Evolutionary conservation across 148 eudicot species (phyloP).

Genomic region (Tetragonia tetragonoides): DNA sequence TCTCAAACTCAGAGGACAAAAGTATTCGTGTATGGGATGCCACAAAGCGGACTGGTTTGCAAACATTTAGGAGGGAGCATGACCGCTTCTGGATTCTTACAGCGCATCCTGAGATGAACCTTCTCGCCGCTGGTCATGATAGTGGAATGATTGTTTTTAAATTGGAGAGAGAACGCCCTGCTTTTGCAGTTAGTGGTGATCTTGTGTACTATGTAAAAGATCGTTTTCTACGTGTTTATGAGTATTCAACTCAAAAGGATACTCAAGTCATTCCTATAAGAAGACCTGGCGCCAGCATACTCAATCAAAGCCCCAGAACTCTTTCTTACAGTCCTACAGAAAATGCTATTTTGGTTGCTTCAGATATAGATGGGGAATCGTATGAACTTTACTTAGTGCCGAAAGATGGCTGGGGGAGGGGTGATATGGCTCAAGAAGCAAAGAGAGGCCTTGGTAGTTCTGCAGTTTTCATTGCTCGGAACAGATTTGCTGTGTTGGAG

Average conservation of each 20-base stretch:
- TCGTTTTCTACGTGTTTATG: slow-evolving; percentile 73
- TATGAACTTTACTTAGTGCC: slow-evolving; percentile 88
- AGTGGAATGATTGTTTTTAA: slow-evolving; percentile 98
- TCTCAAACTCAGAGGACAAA: slow-evolving; percentile 96
- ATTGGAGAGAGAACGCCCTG: slow-evolving; percentile 96
- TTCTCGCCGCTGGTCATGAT: slow-evolving; percentile 95
- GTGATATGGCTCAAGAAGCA: slow-evolving; percentile 74
- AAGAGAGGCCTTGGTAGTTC: slow-evolving; percentile 79
- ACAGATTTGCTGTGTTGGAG: slow-evolving; percentile 92
- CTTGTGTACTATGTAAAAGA: slow-evolving; percentile 82
- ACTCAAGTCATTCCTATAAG: slow-evolving; percentile 82
- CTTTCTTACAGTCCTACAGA: slow-evolving; percentile 93
- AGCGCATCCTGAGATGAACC: slow-evolving; percentile 94
- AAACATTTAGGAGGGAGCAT: slow-evolving; percentile 94
- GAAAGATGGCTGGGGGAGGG: slow-evolving; percentile 73
- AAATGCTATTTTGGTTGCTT: slow-evolving; percentile 81
- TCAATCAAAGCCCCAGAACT: slow-evolving; percentile 84
- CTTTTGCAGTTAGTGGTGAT: slow-evolving; percentile 81
- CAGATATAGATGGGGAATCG: slow-evolving; percentile 90
- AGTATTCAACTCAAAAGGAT: slow-evolving; percentile 77
- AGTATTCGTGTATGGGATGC: slow-evolving; percentile 98
- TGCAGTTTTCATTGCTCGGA: slow-evolving; percentile 84
- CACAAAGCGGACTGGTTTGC: slow-evolving; percentile 92
- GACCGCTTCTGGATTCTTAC: slow-evolving; percentile 95
- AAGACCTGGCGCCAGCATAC: slow-evolving; percentile 76